Evolutionary conservation across 1,284 basidiomycete genomes (phyloP), one percentile per base, ranked within the genome.

Genomic region (Hymenochaete sp.): DNA sequence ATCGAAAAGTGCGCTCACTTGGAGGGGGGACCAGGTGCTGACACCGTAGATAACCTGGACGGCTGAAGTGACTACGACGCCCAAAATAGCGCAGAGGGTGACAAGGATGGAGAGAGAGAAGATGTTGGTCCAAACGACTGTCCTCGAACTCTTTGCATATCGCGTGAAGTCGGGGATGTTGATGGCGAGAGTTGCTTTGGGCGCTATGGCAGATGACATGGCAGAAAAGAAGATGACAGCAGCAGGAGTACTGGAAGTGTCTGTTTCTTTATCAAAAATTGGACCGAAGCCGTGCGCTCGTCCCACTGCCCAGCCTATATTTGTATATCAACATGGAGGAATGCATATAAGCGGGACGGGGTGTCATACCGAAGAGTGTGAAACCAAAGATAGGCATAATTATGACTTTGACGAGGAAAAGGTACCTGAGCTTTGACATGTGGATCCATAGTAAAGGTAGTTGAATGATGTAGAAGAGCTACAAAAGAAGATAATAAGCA

Each of bases 111-210:
- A 53, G 10, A 57, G 38, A 3, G 55, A 53, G 25, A 56, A 13
- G 18, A 57, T 52, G 44, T 56, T 57, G 22, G 56, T 54, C 56
- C 55, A 56, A 9, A 56, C 48, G 1, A 53, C 55, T 13, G 52
- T 47, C 2, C 47, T 45, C 1, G 56, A 53, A 3, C 50, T 53
- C 55, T 74, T 77, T 0, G 78, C 78, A 56, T 81, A 81, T 55
- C 77, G 66, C 13, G 77, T 79, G 52, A 80, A 81, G 56, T 87
- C 83, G 2, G 82, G 79, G 36, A 86, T 83, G 57, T 88, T 87
- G 40, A 87, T 74, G 0, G 79, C 69, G 13, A 79, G 59, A 0
- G 80, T 81, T 0, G 75, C 65, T 55, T 78, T 57, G 11, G 52
- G 45, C 4, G 55, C 56, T 24, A 57, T 57, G 3, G 55, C 56